A percentile compares a stretch with the other conserved stretches of the same genome.
phyloP scores from a whole-genome alignment of 78 protist species.

The Isochrysis galbana region DNA sequence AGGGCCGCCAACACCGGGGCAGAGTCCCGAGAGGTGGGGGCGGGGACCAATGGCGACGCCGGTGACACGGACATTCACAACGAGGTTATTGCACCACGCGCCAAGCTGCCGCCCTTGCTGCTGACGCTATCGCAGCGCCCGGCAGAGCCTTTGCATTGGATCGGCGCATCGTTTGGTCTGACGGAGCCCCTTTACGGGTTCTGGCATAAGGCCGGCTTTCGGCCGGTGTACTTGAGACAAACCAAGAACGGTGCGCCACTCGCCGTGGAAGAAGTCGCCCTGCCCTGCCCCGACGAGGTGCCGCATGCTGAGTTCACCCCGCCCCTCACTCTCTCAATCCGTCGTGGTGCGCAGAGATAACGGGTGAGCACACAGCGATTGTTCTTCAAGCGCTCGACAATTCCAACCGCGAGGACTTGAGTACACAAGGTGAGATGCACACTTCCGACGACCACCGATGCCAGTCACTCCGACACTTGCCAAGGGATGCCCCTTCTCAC shows the following conservation, averaged over 20 bases:
- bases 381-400: conserved; percentile 69
- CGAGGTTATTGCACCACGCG: conserved; percentile 30
- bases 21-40: too few relatives aligned
- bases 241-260: too few relatives aligned
- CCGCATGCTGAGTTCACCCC: too few relatives aligned
- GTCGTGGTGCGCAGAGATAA: too few relatives aligned
- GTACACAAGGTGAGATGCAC: too few relatives aligned
- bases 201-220: conserved; percentile 78
- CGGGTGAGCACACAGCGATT: conserved; percentile 97
- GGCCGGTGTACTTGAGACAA: conserved; percentile 82
- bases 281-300: too few relatives aligned
- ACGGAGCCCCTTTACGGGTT: conserved; percentile 81
- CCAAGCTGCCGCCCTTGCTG: conserved; percentile 83
- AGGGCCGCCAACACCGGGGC: background rate
- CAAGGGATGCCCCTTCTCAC: too few relatives aligned
- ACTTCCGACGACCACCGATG: background rate
- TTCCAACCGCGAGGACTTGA: conserved; percentile 13
- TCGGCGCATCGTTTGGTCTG: conserved; percentile 88
- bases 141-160: conserved; percentile 86
- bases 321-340: too few relatives aligned
- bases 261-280: too few relatives aligned
- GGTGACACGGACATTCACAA: background rate
- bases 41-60: background rate
- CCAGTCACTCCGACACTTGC: background rate
- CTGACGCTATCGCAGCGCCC: background rate